Evolutionary conservation across 1,139 yeast species (phyloP).

Genomic region (Citeromyces siamensis): DNA sequence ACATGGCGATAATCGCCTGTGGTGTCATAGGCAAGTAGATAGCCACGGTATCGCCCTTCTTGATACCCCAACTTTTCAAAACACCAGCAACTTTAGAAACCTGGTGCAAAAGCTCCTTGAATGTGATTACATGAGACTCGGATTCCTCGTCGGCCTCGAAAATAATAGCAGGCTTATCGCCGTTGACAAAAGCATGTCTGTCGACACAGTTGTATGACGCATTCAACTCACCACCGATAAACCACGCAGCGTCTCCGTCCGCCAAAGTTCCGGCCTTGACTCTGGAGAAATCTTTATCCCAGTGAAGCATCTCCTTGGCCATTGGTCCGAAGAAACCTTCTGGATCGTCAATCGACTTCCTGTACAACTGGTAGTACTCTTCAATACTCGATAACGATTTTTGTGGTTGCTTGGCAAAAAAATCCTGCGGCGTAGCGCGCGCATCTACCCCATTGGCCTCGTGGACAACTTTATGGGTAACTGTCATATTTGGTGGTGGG

Average conservation of each 20-base stretch:
- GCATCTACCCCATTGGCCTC: slow-evolving; percentile 64
- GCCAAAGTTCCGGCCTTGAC: not conserved
- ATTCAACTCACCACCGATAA: slow-evolving; percentile 62
- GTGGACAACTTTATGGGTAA: slow-evolving; percentile 40
- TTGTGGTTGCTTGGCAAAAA: slow-evolving; percentile 61
- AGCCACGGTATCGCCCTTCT: slow-evolving; percentile 77
- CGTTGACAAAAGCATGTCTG: slow-evolving; percentile 63
- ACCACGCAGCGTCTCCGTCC: slow-evolving; percentile 83
- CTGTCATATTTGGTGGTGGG: not conserved
- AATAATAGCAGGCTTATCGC: slow-evolving; percentile 63
- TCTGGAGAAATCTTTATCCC: no score
- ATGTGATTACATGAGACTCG: slow-evolving; percentile 50
- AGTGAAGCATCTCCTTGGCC: slow-evolving; percentile 43
- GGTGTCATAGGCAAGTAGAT: slow-evolving; percentile 85
- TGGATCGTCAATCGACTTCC: slow-evolving; percentile 60
- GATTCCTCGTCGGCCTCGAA: slow-evolving; percentile 74
- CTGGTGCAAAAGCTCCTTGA: slow-evolving; percentile 58
- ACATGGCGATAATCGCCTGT: slow-evolving; percentile 58
- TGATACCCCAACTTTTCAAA: slow-evolving; percentile 52
- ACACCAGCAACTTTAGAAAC: slow-evolving; percentile 64
- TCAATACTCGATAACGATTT: slow-evolving; percentile 27
- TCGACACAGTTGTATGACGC: slow-evolving; percentile 74
- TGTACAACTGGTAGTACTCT: slow-evolving; percentile 41
- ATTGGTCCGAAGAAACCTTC: slow-evolving; percentile 48
- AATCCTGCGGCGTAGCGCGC: slow-evolving; percentile 63